Percentiles rank a stretch among this genome's conserved stretches.
phyloP scores from a whole-genome alignment of 352 stramenopile species.

The Pythium phragmiticola region DNA sequence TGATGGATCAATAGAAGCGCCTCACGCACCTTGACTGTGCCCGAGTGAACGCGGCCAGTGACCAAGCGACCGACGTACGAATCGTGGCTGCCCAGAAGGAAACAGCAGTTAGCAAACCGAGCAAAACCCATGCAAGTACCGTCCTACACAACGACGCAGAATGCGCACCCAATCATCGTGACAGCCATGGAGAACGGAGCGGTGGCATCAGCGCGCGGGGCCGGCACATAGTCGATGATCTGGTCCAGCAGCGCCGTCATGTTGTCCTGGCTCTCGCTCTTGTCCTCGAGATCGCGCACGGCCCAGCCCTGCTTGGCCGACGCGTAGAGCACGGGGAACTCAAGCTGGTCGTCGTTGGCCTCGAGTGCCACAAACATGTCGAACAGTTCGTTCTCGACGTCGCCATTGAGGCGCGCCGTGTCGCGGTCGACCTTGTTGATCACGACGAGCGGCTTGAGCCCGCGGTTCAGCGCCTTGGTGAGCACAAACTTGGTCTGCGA shows the following conservation, averaged over 20 bases:
- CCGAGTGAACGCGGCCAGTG: conserved; percentile 94
- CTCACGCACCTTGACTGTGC: conserved; percentile 68
- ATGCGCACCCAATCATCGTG: conserved; percentile 89
- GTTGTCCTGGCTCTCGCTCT: conserved; percentile 58
- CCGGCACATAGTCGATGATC: conserved; percentile 92
- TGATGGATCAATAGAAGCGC: not conserved
- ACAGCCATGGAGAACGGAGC: conserved; percentile 95
- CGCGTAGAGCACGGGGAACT: conserved; percentile 96
- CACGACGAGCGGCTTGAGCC: conserved; percentile 94
- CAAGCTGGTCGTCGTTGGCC: conserved; percentile 94
- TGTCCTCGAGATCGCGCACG: conserved; percentile 86
- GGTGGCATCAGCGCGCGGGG: conserved; percentile 77
- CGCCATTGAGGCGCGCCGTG: conserved; percentile 87
- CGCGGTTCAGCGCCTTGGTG: conserved; percentile 92
- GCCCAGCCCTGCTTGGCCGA: conserved; percentile 96
- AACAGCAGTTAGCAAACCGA: not conserved
- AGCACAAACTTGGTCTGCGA: conserved; percentile 99
- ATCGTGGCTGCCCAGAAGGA: conserved; percentile 84
- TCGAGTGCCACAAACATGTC: conserved; percentile 96
- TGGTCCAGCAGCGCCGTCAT: conserved; percentile 97
- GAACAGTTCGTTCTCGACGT: conserved; percentile 97
- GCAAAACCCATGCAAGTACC: not conserved
- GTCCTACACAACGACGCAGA: not conserved
- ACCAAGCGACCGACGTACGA: conserved; percentile 97
- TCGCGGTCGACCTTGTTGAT: conserved; percentile 98